Evolutionary conservation across 2,329 filamentous ascomycete species (phyloP).

Genomic region (Colletotrichum lindemuthianum): DNA sequence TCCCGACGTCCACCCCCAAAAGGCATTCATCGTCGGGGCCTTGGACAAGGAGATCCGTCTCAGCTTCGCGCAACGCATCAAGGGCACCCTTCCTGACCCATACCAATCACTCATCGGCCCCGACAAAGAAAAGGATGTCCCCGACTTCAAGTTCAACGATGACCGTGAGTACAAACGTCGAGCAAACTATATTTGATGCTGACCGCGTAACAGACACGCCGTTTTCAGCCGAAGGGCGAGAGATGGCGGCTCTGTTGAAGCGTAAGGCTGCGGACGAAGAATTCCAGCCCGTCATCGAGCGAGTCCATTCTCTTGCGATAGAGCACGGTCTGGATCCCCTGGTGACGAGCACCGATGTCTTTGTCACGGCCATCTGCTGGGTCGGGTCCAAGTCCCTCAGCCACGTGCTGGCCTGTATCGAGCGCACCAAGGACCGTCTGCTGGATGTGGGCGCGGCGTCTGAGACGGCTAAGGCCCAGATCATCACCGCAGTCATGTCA

Average conservation of each 20-base stretch:
- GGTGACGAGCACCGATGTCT: constrained; percentile 89
- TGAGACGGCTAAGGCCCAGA: constrained; percentile 82
- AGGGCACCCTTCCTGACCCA: constrained; percentile 86
- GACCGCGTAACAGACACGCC: constrained; percentile 68
- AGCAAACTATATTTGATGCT: constrained; percentile 23
- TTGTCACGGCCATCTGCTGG: constrained; percentile 92
- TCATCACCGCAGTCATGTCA: constrained; percentile 87
- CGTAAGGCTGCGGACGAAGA: constrained; percentile 88
- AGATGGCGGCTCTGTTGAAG: constrained; percentile 80
- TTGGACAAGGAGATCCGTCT: constrained; percentile 97
- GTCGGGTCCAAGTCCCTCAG: constrained; percentile 96
- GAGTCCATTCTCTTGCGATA: constrained; percentile 82
- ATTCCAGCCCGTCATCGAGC: constrained; percentile 82
- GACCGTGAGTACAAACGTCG: constrained; percentile 65
- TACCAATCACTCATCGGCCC: constrained; percentile 85
- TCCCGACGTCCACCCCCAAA: constrained; percentile 82
- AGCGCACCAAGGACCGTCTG: constrained; percentile 90
- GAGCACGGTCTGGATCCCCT: constrained; percentile 80
- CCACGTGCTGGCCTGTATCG: constrained; percentile 94
- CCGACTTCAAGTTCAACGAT: constrained; percentile 89
- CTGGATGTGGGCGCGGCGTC: constrained; percentile 81
- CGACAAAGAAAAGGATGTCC: constrained; percentile 94
- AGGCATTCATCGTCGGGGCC: constrained; percentile 90
- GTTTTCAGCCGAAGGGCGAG: constrained; percentile 85
- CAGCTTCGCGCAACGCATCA: constrained; percentile 95